phyloP scores from a whole-genome alignment of 352 stramenopile genomes.

The Globisporangium ultimum region DNA sequence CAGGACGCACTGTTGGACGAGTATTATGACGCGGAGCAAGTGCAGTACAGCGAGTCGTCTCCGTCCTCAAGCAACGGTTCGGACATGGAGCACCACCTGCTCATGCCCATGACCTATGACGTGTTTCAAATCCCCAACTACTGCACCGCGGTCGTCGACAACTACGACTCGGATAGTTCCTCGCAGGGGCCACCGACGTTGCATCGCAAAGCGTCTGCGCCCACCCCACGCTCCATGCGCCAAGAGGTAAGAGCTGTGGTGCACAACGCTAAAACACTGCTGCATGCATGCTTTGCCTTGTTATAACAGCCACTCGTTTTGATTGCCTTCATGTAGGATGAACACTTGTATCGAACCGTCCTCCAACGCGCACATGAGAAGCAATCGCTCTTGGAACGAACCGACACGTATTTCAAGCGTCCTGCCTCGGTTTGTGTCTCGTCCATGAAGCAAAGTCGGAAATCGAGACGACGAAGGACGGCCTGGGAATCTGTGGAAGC shows the following conservation, averaged over 20 bases:
- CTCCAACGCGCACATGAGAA: conserved; percentile 24
- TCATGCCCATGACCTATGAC: conserved; percentile 24
- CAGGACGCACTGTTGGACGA: conserved; percentile 30
- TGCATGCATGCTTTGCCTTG: neutral
- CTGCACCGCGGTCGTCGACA: conserved; percentile 1
- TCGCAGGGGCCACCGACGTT: conserved; percentile 31
- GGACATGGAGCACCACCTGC: conserved; percentile 1
- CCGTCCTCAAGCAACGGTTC: conserved; percentile 1
- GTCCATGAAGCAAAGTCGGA: conserved; percentile 36
- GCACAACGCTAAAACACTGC: neutral
- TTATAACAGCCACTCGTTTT: neutral
- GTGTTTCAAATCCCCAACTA: conserved; percentile 30
- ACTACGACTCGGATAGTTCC: conserved; percentile 52
- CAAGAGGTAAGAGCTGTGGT: neutral
- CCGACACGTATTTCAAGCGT: conserved; percentile 43
- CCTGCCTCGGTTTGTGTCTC: conserved; percentile 57
- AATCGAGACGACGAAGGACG: conserved; percentile 34
- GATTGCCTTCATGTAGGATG: neutral
- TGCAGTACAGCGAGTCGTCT: conserved; percentile 5
- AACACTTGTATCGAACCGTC: neutral
- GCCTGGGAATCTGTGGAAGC: conserved; percentile 59
- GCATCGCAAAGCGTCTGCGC: conserved; percentile 52
- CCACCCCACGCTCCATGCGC: conserved; percentile 42
- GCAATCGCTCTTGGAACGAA: conserved; percentile 55
- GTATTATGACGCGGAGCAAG: conserved; percentile 16